A percentile compares a stretch with the other conserved stretches of the same genome.
Evolutionary conservation across 2,329 filamentous ascomycete genomes (phyloP).

Genomic region (Gnomoniopsis sp.): DNA sequence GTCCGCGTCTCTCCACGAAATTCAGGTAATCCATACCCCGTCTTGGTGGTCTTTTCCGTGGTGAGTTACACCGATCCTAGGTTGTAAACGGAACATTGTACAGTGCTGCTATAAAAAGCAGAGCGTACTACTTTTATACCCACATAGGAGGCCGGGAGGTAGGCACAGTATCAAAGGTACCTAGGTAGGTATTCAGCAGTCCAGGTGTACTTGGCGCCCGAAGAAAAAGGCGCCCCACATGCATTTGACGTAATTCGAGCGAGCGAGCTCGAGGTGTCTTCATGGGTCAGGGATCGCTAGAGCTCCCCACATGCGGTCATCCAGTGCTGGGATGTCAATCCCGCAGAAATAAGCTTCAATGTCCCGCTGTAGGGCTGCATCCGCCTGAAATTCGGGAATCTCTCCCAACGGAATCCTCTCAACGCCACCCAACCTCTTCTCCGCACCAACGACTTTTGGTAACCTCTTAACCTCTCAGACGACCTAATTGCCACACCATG

Average conservation of each 20-base stretch:
- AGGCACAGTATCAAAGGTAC: too few relatives aligned
- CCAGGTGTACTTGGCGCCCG: not conserved
- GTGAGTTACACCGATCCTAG: too few relatives aligned
- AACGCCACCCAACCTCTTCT: not conserved
- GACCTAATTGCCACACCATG: conserved; percentile 35
- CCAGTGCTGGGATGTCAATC: not conserved
- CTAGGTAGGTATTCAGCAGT: too few relatives aligned
- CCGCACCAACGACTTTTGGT: not conserved
- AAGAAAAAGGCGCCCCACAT: not conserved
- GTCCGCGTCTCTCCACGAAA: too few relatives aligned
- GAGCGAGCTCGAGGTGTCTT: too few relatives aligned
- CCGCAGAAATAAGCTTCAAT: conserved; percentile 3
- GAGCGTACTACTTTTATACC: too few relatives aligned
- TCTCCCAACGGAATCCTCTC: not conserved
- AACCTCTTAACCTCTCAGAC: not conserved
- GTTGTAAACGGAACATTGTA: too few relatives aligned
- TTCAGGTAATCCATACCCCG: too few relatives aligned
- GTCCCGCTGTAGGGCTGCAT: conserved; percentile 3
- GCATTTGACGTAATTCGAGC: too few relatives aligned
- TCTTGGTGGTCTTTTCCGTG: too few relatives aligned
- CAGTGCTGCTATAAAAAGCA: too few relatives aligned
- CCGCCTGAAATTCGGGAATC: not conserved
- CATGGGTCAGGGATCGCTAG: not conserved
- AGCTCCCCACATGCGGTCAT: not conserved
- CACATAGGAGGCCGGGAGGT: too few relatives aligned